Evolutionary conservation across 2,329 filamentous ascomycete genomes (phyloP), one percentile per base, ranked within the genome.

Genomic region (Fusarium bactridioides): DNA sequence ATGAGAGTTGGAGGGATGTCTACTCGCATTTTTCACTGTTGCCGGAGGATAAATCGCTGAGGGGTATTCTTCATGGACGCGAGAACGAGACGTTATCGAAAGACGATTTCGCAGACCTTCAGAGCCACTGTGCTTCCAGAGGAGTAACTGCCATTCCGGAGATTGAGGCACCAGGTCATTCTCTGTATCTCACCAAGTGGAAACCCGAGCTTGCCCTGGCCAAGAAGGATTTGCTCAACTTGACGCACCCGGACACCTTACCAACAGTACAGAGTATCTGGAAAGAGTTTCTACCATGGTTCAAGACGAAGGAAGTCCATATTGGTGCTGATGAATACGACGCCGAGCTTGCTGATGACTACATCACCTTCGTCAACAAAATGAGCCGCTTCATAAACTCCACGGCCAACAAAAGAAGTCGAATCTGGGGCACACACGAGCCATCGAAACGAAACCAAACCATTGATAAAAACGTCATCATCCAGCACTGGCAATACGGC

Each of bases 401-500:
- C 3, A 69, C 65, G 0, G 3, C 65, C 10, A 23, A 44, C 9
- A 69, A 69, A 2, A 9, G 65, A 11, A 69, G 67, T 3, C 67
- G 67, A 7, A 69, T 69, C 18, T 69, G 67, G 67, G 67, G 67
- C 1, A 69, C 67, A 0, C 5, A 64, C 7, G 67, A 69, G 5
- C 67, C 67, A 0, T 69, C 67, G 3, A 69, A 69, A n/a, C 63
- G 13, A 1, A 69, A 69, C 1, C 67, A 69, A 29, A 64, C 44
- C 0, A 69, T 69, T 1, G 65, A 69, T 2, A 60, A 48, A 1
- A 7, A 41, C 5, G 67, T 69, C 3, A 13, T 69, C 7, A 69
- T 69, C 2, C 67, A 69, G 11, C 67, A 69, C 12, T 69, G 67
- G 67, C 67, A 69, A 18, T 69, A 69, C 10, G 67, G 67, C 5